Evolutionary conservation across 352 stramenopile species (phyloP), one percentile per base, ranked within the genome.

Genomic region (Pythium apleroticum): DNA sequence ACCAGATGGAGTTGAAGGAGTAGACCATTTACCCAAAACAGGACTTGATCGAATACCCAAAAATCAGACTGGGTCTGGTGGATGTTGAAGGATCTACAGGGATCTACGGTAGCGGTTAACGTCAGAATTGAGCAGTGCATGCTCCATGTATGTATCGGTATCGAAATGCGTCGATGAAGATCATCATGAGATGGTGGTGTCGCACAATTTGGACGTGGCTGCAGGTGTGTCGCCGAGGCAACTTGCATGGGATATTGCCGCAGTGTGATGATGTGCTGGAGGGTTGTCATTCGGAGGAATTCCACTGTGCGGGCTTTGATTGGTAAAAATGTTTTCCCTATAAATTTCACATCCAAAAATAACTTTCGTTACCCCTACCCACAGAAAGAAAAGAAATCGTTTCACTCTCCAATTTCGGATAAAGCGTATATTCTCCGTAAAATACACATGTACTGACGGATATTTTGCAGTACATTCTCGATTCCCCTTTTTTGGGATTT

Each of bases 401-500:
- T 71, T 60, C 53, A 35, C 24, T n/a, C 24, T 43, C 25, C 22
- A n/a, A 22, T 14, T 22, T 57, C 11, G 4, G 24, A 6, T n/a
- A 7, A 0, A 10, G 4, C 11, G n/a, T 11, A 59, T 25, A 24
- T 28, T 37, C 12, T 28, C 43, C n/a, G 43, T 50, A 50, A 50
- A 50, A 3, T 50, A 50, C 43, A 41, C 30, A 28, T 2, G 10
- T 59, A 10, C 27, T 27, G 20, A 54, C 22, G 9, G 43, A 49
- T 37, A 46, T 66, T 55, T 52, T 48, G 27, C 15, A 27, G 19
- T 57, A 45, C 52, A 30, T 71, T 65, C 64, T 71, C 64, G 63
- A 69, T 70, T 56, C 57, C 43, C 25, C 48, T 22, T 66, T 72
- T 69, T 69, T 69, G 63, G 63, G 56, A 61, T 61, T 69, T 48